Conservation (phyloP, 2,329 filamentous ascomycete genomes). For the Aureobasidium lini region DNA sequence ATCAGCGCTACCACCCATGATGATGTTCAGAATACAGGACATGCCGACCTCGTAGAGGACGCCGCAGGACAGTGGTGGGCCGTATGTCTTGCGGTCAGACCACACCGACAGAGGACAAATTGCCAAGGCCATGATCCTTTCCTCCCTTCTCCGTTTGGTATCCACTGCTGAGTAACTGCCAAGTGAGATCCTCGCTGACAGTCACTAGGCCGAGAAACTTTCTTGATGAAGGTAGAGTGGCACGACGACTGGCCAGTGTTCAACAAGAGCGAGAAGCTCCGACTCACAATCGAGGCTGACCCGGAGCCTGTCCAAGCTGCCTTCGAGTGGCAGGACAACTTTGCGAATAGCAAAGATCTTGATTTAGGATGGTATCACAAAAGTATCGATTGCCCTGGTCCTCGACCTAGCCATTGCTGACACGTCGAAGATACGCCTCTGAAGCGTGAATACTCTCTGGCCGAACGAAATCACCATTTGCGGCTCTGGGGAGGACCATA, state of each 20-base stretch:
- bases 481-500: constrained; percentile 48
- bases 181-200: not conserved
- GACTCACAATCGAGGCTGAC: constrained; percentile 23
- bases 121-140: constrained; percentile 21
- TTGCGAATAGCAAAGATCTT: constrained; percentile 23
- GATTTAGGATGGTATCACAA: constrained; percentile 36
- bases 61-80: constrained; percentile 41
- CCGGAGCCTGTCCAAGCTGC: constrained; percentile 23
- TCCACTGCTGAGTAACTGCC: not conserved
- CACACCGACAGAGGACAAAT: constrained; percentile 14
- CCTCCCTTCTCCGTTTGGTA: constrained; percentile 36
- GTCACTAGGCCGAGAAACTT: constrained; percentile 37
- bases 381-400: constrained; percentile 20
- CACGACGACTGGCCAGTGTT: constrained; percentile 46
- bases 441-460: constrained; percentile 41
- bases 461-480: constrained; percentile 36
- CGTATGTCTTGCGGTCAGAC: constrained; percentile 41
- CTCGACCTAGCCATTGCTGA: not conserved
- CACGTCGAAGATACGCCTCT: constrained; percentile 40
- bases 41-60: constrained; percentile 44
- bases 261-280: constrained; percentile 40
- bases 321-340: constrained; percentile 32
- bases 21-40: constrained; percentile 45
- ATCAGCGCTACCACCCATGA: constrained; percentile 44
- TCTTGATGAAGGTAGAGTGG: constrained; percentile 45